These are phyloP conservation scores for Paraphaeosphaeria sporulosa DNA, from an alignment of 2,329 filamentous ascomycete species.

Conservation along the genomic window DNA sequence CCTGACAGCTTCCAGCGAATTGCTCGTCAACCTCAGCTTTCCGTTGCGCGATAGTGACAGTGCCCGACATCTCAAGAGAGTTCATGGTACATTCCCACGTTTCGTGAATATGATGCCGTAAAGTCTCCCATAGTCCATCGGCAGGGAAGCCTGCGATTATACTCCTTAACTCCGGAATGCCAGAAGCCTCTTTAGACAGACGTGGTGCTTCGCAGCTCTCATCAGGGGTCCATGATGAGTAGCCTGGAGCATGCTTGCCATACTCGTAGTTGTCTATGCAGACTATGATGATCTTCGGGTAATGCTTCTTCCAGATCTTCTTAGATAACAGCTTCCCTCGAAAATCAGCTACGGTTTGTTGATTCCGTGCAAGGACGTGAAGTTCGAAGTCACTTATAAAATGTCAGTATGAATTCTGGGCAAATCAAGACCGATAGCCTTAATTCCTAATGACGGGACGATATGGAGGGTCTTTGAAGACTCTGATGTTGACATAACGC, in stretches of 20 bases:
- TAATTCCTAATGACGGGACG: too few species aligned
- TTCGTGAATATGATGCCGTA: not conserved
- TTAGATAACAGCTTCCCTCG: not conserved
- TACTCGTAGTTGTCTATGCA: slow-evolving; percentile 1
- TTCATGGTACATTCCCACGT: slow-evolving; percentile 1
- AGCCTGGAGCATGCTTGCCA: not conserved
- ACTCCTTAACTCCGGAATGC: not conserved
- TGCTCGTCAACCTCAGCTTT: slow-evolving; percentile 1
- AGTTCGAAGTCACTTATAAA: not conserved
- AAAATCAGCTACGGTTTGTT: not conserved
- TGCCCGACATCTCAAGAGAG: slow-evolving; percentile 1
- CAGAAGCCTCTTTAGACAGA: not conserved
- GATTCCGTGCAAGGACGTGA: not conserved
- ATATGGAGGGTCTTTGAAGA: too few species aligned
- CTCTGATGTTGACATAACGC: too few species aligned
- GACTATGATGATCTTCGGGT: not conserved
- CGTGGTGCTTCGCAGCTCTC: not conserved
- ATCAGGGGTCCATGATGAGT: not conserved
- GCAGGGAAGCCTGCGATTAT: not conserved
- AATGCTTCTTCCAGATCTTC: not conserved
- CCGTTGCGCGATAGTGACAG: not conserved
- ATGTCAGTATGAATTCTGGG: not conserved
- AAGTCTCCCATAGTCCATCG: not conserved
- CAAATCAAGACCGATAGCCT: not conserved
- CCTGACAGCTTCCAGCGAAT: not conserved